Base-by-base conservation (phyloP, 2,329 filamentous ascomycete genomes). In the Seiridium cupressi region DNA sequence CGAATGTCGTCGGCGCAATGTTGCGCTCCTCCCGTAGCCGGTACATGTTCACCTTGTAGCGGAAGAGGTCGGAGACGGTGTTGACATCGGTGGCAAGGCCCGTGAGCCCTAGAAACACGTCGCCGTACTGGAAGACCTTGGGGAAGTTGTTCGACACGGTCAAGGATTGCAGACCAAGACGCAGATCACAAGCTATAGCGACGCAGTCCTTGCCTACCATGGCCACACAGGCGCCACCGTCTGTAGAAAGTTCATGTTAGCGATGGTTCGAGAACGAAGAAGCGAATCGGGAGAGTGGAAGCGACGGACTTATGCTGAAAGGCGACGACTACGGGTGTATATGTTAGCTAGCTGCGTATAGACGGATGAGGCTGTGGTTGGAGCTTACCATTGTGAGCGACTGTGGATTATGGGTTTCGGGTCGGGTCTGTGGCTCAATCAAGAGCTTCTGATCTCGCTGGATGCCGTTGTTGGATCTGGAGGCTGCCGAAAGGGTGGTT, bases 11-110 rank as follows among this genome's bases (percentile, higher is more conserved):
- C 51, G 95, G 95, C 59, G 91, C 89, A 78, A 99, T 98, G 82
- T 93, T 86, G 74, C 95, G 93, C 84, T 99, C 95, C 84, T 99
- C 95, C 73, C 95, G 92, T 72, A 99, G 87, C 66, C 95, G 91
- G 86, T 99, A 99, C 91, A 99, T 96, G 86, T 99, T 99, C 77
- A 96, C 92, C 85, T 99, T 99, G 88, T 97, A 98, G 74, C 95
- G 93, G 86, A 99, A 96, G 68, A 98, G 89, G 80, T 99, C 94
- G 70, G 89, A 91, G 68, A 99, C 94, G 69, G 94, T 98, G 66
- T 86, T 87, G 66, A 99, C 93, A 76, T 99, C 95, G 69, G 95
- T 99, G 63, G 95, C 95, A 56, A 99, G 91, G 59, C 95, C 95
- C 4, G 95, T 98, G 63, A 99, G 88, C 60, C 95, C 95, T 42